phyloP scores from a whole-genome alignment of 768 basidiomycete species.

The Inosperma sp. region DNA sequence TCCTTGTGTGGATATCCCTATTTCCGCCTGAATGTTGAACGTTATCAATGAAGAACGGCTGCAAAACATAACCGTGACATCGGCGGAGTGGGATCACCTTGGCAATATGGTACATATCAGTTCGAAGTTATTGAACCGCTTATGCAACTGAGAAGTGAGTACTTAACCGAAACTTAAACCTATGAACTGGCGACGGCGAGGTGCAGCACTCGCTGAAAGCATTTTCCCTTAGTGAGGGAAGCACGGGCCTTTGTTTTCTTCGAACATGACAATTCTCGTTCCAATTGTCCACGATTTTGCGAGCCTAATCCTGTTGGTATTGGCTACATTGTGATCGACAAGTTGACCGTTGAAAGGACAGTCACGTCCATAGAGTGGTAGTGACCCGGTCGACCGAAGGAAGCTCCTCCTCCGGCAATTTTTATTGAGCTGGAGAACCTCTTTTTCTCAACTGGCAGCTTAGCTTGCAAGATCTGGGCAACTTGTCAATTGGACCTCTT shows the following conservation, averaged over 20 bases:
- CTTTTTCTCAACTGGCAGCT: neutral
- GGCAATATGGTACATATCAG: too few relatives aligned
- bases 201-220: too few relatives aligned
- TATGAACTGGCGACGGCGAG: too few relatives aligned
- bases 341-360: conserved; percentile 2
- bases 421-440: neutral
- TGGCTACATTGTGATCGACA: conserved; percentile 11
- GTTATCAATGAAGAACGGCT: too few relatives aligned
- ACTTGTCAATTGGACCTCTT: conserved; percentile 3
- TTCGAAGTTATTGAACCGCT: too few relatives aligned
- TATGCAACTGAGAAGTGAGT: too few relatives aligned
- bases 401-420: neutral
- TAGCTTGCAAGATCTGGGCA: neutral
- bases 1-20: too few relatives aligned
- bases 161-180: too few relatives aligned
- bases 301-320: conserved; percentile 2
- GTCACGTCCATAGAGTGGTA: neutral
- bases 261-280: neutral
- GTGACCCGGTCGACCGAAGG: neutral
- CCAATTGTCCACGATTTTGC: neutral
- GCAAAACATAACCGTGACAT: too few relatives aligned
- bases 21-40: too few relatives aligned
- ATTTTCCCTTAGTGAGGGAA: conserved; percentile 5
- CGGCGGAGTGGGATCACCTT: too few relatives aligned
- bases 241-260: conserved; percentile 2